These are phyloP conservation scores for Pterocarpus macrocarpus DNA, from an alignment of 306 rosid genomes.

Conservation along the genomic window DNA sequence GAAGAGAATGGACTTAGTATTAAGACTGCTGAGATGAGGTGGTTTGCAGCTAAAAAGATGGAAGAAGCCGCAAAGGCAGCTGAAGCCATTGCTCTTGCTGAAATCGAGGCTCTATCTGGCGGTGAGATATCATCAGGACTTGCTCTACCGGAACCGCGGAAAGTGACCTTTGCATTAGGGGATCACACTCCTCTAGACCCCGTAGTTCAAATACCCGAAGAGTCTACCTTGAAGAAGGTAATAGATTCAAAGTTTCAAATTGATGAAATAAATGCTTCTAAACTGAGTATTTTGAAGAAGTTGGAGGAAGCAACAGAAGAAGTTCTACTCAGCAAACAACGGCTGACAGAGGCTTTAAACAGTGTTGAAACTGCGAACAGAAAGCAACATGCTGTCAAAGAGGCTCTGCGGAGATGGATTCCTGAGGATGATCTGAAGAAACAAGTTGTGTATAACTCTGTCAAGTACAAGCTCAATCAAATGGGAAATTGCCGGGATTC, in stretches of 20 bases:
- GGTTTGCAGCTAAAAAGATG: conserved; percentile 96
- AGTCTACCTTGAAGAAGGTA: conserved; percentile 60
- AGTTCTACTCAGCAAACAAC: conserved; percentile 72
- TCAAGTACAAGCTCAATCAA: conserved; percentile 51
- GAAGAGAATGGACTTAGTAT: conserved; percentile 55
- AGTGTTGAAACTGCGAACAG: conserved; percentile 78
- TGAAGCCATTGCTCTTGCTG: conserved; percentile 94
- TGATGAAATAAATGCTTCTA: conserved; percentile 67
- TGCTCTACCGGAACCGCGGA: conserved; percentile 67
- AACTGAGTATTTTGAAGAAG: conserved; percentile 62
- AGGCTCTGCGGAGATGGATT: conserved; percentile 75
- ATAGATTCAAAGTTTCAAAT: conserved; percentile 62
- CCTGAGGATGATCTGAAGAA: conserved; percentile 63
- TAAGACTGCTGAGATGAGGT: conserved; percentile 88
- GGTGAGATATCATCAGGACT: conserved; percentile 54
- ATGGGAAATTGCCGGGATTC: conserved; percentile 53
- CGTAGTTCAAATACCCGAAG: conserved; percentile 56
- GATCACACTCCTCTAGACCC: conserved; percentile 52
- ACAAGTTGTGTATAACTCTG: conserved; percentile 47
- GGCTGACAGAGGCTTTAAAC: conserved; percentile 80
- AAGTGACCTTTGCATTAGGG: conserved; percentile 55
- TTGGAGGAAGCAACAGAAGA: conserved; percentile 88
- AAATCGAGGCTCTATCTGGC: conserved; percentile 72
- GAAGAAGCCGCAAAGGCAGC: conserved; percentile 97
- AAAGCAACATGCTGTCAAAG: conserved; percentile 80